A percentile compares a stretch with the other conserved stretches of the same genome.
phyloP scores from a whole-genome alignment of 2,329 filamentous ascomycete genomes.

The Botrytis sinoallii region DNA sequence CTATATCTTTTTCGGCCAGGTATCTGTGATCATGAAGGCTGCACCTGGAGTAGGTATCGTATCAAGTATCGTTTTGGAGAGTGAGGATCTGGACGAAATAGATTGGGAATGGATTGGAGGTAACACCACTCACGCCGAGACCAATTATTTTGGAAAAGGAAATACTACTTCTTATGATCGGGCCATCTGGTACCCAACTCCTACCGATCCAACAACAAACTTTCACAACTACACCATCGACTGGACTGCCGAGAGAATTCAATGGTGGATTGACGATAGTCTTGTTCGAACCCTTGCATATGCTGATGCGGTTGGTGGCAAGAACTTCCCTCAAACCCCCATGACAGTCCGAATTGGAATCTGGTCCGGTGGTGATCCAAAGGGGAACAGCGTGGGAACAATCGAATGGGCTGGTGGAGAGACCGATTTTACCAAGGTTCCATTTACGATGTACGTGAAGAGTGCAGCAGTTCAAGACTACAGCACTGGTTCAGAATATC shows the following conservation, averaged over 20 bases:
- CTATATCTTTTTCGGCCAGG: slow-evolving; percentile 82
- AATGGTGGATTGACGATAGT: slow-evolving; percentile 68
- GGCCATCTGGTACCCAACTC: slow-evolving; percentile 58
- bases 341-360: slow-evolving; percentile 68
- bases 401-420: slow-evolving; percentile 68
- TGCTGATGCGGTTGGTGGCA: slow-evolving; percentile 57
- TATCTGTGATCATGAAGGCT: slow-evolving; percentile 75
- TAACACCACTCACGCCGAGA: slow-evolving; percentile 60
- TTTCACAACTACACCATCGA: slow-evolving; percentile 69
- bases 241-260: slow-evolving; percentile 65
- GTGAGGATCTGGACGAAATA: slow-evolving; percentile 81
- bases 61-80: slow-evolving; percentile 78
- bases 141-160: slow-evolving; percentile 78
- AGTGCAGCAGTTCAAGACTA: slow-evolving; percentile 56
- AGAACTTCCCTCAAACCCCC: slow-evolving; percentile 72
- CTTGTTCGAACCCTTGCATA: slow-evolving; percentile 62
- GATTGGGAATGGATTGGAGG: slow-evolving; percentile 81
- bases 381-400: slow-evolving; percentile 50
- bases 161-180: slow-evolving; percentile 69
- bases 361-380: slow-evolving; percentile 60
- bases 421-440: slow-evolving; percentile 63
- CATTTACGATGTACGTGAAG: slow-evolving; percentile 74
- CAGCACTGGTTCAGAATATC: slow-evolving; percentile 60
- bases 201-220: slow-evolving; percentile 52
- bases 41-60: slow-evolving; percentile 73